Conservation (phyloP, 352 stramenopile species). For the Phytopythium aichiense region DNA sequence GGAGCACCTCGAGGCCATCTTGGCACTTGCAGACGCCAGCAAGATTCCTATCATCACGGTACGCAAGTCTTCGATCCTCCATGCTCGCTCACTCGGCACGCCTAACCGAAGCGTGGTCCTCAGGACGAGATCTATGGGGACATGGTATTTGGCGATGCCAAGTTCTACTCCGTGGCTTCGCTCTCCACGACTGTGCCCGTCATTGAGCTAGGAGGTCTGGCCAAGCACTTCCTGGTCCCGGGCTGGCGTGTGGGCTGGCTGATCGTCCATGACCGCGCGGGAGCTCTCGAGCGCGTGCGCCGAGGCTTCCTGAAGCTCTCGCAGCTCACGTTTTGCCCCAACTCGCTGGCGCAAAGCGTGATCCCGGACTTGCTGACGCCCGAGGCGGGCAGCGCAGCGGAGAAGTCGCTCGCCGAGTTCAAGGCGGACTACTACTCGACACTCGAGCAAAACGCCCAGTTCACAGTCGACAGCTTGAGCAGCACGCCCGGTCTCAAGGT, state of each 20-base stretch:
- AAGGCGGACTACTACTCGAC: constrained; percentile 81
- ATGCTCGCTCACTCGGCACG: background rate
- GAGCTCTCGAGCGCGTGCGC: constrained; percentile 77
- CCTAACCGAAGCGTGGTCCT: background rate
- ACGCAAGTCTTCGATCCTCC: constrained; percentile 17
- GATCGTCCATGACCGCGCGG: constrained; percentile 90
- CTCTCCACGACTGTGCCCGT: constrained; percentile 81
- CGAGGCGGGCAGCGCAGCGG: constrained; percentile 50
- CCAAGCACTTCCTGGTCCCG: constrained; percentile 95
- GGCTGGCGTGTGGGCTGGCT: constrained; percentile 96
- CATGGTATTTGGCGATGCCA: constrained; percentile 71
- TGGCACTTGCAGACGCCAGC: constrained; percentile 74
- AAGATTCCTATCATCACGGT: constrained; percentile 93
- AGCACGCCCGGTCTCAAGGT: constrained; percentile 86
- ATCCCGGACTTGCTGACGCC: constrained; percentile 85
- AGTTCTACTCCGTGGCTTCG: constrained; percentile 81
- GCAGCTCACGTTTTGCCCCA: constrained; percentile 91
- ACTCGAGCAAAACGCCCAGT: constrained; percentile 81
- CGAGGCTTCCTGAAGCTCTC: constrained; percentile 89
- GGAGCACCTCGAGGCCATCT: constrained; percentile 67
- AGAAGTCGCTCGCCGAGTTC: constrained; percentile 60
- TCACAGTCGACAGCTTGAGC: constrained; percentile 68
- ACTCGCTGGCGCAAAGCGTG: constrained; percentile 76
- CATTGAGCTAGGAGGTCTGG: constrained; percentile 80
- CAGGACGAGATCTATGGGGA: constrained; percentile 85